Conservation (phyloP, 495 filamentous ascomycete species). For the Tricharina praecox region DNA sequence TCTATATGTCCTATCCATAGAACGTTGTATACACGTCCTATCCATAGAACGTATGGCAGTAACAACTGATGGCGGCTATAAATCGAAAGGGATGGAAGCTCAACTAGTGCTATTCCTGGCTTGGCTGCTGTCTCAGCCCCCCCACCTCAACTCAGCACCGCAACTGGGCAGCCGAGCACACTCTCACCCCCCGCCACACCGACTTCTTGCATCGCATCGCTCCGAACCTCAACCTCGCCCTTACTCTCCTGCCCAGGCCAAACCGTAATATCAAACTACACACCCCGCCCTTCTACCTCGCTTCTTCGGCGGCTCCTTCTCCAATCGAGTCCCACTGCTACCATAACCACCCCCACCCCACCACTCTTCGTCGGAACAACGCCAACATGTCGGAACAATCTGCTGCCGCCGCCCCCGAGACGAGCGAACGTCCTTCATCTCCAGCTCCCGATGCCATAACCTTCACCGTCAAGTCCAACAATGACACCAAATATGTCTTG, state of each 20-base stretch:
- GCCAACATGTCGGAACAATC: background rate
- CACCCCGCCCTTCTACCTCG: background rate
- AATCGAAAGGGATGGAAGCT: no score
- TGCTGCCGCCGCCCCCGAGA: background rate
- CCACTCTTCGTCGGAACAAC: no score
- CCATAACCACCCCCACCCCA: no score
- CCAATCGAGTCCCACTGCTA: background rate
- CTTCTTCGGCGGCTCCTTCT: background rate
- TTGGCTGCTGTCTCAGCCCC: background rate
- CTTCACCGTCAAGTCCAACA: conserved; percentile 86
- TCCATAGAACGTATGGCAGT: no score
- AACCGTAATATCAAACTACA: background rate
- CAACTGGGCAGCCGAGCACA: no score
- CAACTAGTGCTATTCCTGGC: background rate
- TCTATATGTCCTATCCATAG: no score
- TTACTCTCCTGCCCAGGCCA: no score
- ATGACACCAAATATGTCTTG: conserved; percentile 65
- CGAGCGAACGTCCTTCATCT: background rate
- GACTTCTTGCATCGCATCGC: background rate
- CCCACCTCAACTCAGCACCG: background rate
- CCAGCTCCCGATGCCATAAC: conserved; percentile 36
- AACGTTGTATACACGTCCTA: no score
- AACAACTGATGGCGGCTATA: no score
- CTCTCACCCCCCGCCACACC: no score
- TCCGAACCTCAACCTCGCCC: no score